A percentile compares a stretch with the other conserved stretches of the same genome.
Evolutionary conservation across 805 yeast genomes (phyloP).

Genomic region (Lipomyces chichibuensis): DNA sequence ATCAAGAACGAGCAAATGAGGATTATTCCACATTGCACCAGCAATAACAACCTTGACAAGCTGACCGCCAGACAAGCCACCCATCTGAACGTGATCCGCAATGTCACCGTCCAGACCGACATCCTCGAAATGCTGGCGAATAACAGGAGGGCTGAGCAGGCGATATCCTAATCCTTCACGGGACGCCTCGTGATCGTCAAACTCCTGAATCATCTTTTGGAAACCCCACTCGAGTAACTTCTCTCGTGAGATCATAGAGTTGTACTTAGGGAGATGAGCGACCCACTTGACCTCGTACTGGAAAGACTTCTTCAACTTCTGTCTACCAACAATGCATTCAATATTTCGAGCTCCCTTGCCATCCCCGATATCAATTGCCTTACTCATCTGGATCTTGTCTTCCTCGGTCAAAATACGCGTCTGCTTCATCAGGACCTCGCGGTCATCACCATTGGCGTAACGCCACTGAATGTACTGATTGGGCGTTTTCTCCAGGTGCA

Average conservation of each 20-base stretch:
- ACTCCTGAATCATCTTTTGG: constrained; percentile 88
- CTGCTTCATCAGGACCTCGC: constrained; percentile 93
- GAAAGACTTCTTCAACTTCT: constrained; percentile 92
- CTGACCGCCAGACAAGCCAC: constrained; percentile 97
- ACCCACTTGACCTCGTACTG: constrained; percentile 98
- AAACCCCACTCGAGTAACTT: constrained; percentile 79
- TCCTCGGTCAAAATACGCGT: constrained; percentile 81
- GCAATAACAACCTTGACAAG: constrained; percentile 97
- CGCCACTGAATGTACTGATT: constrained; percentile 98
- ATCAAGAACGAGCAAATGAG: constrained; percentile 92
- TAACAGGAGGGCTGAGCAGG: constrained; percentile 86
- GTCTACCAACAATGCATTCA: constrained; percentile 97
- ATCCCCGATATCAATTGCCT: constrained; percentile 77
- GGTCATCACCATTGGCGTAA: constrained; percentile 95
- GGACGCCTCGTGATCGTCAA: constrained; percentile 98
- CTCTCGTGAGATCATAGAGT: constrained; percentile 91
- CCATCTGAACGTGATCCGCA: constrained; percentile 97
- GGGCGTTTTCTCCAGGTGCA: constrained; percentile 96
- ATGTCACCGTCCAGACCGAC: constrained; percentile 97
- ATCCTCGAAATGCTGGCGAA: constrained; percentile 94
- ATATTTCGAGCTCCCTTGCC: constrained; percentile 86
- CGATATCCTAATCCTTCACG: constrained; percentile 99
- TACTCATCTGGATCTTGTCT: constrained; percentile 75
- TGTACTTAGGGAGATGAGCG: constrained; percentile 75
- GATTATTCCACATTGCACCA: constrained; percentile 99